These are phyloP conservation scores for Aspergillus carlsbadensis DNA, from an alignment of 495 filamentous ascomycete species.

Conservation along the genomic window DNA sequence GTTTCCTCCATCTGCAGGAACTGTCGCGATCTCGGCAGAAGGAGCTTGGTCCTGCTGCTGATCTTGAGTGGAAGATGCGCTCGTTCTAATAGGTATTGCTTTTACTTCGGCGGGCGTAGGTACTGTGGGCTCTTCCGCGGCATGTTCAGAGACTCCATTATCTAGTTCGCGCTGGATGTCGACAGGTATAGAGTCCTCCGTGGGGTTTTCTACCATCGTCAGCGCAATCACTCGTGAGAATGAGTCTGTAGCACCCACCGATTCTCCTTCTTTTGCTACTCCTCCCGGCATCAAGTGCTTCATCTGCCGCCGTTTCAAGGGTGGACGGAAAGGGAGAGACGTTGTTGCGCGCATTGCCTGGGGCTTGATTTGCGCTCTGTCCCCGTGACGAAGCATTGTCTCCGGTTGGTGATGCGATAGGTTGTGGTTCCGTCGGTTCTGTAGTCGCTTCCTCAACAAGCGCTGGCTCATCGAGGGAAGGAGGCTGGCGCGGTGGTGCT, in stretches of 20 bases:
- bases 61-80: not conserved
- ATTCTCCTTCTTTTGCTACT: constrained; percentile 31
- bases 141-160: constrained; percentile 12
- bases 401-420: not conserved
- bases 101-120: not conserved
- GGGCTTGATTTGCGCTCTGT: constrained; percentile 14
- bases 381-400: constrained; percentile 4
- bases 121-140: not conserved
- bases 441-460: not conserved
- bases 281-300: constrained; percentile 19
- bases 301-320: constrained; percentile 22
- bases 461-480: constrained; percentile 3
- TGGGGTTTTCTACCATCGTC: constrained; percentile 18
- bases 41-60: not conserved
- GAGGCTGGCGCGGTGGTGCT: constrained; percentile 12
- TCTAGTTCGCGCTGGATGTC: constrained; percentile 1
- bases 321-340: constrained; percentile 23
- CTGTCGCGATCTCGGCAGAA: not conserved
- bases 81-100: not conserved
- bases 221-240: not conserved
- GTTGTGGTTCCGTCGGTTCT: not conserved
- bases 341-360: constrained; percentile 25
- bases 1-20: not conserved
- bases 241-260: constrained; percentile 18
- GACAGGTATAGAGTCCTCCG: not conserved